phyloP scores from a whole-genome alignment of 2,329 filamentous ascomycete species.

The Zopfia rhizophila region DNA sequence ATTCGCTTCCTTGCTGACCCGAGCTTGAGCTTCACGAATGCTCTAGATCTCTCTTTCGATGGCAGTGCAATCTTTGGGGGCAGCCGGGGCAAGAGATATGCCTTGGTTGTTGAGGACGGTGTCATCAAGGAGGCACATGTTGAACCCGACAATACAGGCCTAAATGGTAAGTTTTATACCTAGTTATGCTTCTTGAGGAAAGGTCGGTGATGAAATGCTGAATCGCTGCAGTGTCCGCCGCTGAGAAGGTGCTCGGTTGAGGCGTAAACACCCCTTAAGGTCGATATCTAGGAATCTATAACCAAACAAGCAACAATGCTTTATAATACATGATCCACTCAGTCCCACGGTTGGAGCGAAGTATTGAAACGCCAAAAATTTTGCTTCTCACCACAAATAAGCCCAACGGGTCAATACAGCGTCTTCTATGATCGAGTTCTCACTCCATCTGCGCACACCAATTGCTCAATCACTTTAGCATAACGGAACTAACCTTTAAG shows the following conservation, averaged over 20 bases:
- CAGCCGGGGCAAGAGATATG: slow-evolving; percentile 86
- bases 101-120: slow-evolving; percentile 82
- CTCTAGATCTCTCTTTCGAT: slow-evolving; percentile 85
- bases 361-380: no score
- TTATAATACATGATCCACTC: no score
- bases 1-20: slow-evolving; percentile 92
- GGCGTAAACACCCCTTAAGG: no score
- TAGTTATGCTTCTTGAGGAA: slow-evolving; percentile 1
- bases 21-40: slow-evolving; percentile 80
- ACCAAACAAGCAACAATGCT: no score
- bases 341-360: no score
- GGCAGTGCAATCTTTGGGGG: slow-evolving; percentile 82
- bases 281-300: no score
- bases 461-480: no score
- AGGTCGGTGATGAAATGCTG: slow-evolving; percentile 7
- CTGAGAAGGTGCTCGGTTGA: slow-evolving; percentile 42
- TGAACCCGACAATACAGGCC: slow-evolving; percentile 88
- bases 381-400: no score
- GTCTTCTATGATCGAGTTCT: no score
- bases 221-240: slow-evolving; percentile 39
- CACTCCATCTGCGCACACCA: no score
- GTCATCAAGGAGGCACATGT: slow-evolving; percentile 84
- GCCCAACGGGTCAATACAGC: no score
- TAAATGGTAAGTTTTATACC: slow-evolving; percentile 70
- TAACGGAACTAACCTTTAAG: no score